Base-by-base conservation (phyloP, 805 yeast species). In the Suhomyces kilbournensis region DNA sequence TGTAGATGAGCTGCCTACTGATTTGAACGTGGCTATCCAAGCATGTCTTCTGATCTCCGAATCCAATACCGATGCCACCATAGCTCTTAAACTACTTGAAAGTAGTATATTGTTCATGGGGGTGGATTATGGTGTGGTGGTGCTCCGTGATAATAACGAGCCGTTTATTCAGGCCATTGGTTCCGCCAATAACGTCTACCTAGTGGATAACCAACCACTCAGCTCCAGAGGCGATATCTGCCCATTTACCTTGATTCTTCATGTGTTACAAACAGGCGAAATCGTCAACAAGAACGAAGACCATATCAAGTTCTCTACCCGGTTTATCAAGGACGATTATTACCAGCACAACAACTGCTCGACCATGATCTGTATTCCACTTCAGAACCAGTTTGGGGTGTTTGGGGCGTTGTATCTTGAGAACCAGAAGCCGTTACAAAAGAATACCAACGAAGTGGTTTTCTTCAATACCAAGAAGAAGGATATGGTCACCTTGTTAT, bases 11-110 rank as follows among this genome's bases (percentile, higher is more conserved):
- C 14, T 7, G 17, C 12, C 48, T 19, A 35, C 42, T 9, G 48
- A 46, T 15, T 35, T 46, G 19, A 46, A 23, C 44, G 59, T 59
- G n/a, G 79, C 79, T 0, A 64, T 80, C 49, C 68, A 69, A 48
- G 73, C 80, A 1, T 78, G 82, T 56, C 64, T 79, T n/a, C 71
- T 73, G 12, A 77, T 80, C n/a, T 74, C 81, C 1, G 82, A 78
- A 55, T 71, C 79, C 6, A 69, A 74, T 12, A 70, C 72, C 47
- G 63, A 67, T 43, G 67, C 66, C 3, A 59, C 71, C 1, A 77
- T 79, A 46, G 60, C 73, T 3, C 57, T 64, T 19, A 74, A 68
- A 43, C 55, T 80, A 15, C 60, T 78, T 0, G 70, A 70, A 48
- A 74, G 74, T 52, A 65, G 77, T 1, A 65, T 78, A 12, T 50